A percentile compares a stretch with the other conserved stretches of the same genome.
Conservation (phyloP, 352 stramenopile genomes). For the Aphanomyces astaci region DNA sequence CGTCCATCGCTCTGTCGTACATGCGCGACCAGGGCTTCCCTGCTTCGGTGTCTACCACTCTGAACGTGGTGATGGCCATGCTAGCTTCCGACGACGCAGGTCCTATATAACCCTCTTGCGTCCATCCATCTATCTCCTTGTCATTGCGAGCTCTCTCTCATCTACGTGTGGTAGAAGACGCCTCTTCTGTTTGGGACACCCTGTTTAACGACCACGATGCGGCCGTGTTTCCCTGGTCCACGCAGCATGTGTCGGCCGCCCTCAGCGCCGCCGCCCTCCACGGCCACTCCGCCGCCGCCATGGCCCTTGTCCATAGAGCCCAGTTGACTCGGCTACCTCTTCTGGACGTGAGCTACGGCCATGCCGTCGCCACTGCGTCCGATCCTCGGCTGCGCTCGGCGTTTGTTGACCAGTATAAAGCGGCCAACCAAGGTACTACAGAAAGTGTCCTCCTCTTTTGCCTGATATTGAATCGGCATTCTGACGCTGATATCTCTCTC, state of each 20-base stretch:
- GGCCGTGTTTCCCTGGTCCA: background rate
- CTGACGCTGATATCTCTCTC: too few species aligned
- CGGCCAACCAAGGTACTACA: background rate
- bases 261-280: slow-evolving; percentile 12
- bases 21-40: background rate
- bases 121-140: too few species aligned
- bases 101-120: too few species aligned
- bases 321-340: background rate
- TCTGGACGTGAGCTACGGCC: slow-evolving; percentile 20
- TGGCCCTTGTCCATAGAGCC: background rate
- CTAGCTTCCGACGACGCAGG: too few species aligned
- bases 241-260: background rate
- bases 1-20: background rate
- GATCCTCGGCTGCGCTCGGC: background rate
- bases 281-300: background rate
- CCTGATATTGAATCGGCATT: too few species aligned
- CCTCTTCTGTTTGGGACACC: background rate
- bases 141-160: too few species aligned
- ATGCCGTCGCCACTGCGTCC: background rate
- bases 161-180: background rate
- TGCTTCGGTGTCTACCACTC: background rate
- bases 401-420: slow-evolving; percentile 13
- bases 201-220: background rate
- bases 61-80: background rate
- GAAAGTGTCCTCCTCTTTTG: too few species aligned